Evolutionary conservation across 768 basidiomycete genomes (phyloP), one percentile per base, ranked within the genome.

Genomic region (Tricholoma sp.): DNA sequence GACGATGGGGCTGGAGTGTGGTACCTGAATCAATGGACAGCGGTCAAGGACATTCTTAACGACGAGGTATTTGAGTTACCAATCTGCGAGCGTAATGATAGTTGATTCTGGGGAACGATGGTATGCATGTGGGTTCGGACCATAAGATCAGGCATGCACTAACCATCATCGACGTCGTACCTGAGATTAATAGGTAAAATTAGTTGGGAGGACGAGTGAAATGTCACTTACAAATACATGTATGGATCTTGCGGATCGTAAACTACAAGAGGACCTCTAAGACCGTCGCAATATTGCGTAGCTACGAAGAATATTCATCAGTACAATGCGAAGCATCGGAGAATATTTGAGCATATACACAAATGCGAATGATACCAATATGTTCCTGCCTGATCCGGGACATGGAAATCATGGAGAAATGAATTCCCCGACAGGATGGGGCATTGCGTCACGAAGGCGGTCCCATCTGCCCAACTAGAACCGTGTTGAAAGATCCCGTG

Each of bases 381-480:
- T 5, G 64, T 68, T 21, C 67, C 65, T 47, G 54, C 55, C 46
- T 61, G 57, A 50, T 60, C 46, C 4, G 50, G 39, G 4, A 56
- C 64, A 9, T 55, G 22, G 57, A 78, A 74, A 11, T 69, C 55
- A 55, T 77, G 76, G 6, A 67, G 52, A 63, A 76, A 77, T 1
- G 66, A 69, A 27, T 70, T 24, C 1, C 62, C 59, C 16, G 74
- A 63, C 0, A 66, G 49, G 53, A 77, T 75, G 0, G 76, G 76
- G 62, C 76, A 77, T 53, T 76, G 74, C 14, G 72, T 73, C 3
- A 76, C 63, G 53, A 67, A 54, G 1, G 70, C 61, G 3, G 66
- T 54, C 5, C 79, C 79, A 43, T 79, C 79, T 1, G 66, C 72
- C 61, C 68, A 74, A 55, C 73, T 78, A 2, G 72, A 72, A 4